A percentile compares a stretch with the other conserved stretches of the same genome.
phyloP scores from a whole-genome alignment of 441 rosid genomes.

The Populus tomentosa region DNA sequence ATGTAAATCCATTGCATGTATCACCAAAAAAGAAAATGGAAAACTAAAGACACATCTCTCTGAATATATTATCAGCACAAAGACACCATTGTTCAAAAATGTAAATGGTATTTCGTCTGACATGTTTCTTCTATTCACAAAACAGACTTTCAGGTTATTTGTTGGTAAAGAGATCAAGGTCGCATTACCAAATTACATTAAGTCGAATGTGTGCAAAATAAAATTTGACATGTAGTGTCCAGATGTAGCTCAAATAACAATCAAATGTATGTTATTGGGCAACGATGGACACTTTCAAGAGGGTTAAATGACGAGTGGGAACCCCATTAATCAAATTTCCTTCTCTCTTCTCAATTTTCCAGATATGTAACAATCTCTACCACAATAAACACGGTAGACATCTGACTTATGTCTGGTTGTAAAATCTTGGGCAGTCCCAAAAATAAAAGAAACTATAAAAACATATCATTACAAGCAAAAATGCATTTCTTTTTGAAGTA shows the following conservation, averaged over 20 bases:
- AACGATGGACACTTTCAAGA: slow-evolving; percentile 50
- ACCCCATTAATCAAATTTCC: slow-evolving; percentile 21
- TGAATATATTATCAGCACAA: neutral
- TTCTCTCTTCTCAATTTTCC: slow-evolving; percentile 27
- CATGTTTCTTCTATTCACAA: neutral
- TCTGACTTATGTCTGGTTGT: slow-evolving; percentile 36
- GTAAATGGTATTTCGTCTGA: neutral
- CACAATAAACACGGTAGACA: slow-evolving; percentile 25
- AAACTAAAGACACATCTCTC: too few species aligned
- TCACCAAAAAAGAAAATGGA: too few species aligned
- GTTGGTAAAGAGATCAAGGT: too few species aligned
- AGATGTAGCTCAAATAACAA: slow-evolving; percentile 64
- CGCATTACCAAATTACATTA: too few species aligned
- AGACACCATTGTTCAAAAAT: neutral
- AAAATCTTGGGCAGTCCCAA: too few species aligned
- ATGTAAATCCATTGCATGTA: too few species aligned
- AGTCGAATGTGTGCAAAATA: neutral
- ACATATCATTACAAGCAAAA: neutral
- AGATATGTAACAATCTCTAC: slow-evolving; percentile 41
- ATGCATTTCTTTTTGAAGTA: neutral
- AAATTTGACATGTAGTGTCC: slow-evolving; percentile 33
- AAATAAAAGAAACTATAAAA: too few species aligned
- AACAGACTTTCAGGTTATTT: too few species aligned
- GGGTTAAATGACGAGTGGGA: slow-evolving; percentile 15
- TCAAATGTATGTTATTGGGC: slow-evolving; percentile 34